Evolutionary conservation across 495 filamentous ascomycete genomes (phyloP), one percentile per base, ranked within the genome.

Genomic region (Talaromyces trachyspermus): DNA sequence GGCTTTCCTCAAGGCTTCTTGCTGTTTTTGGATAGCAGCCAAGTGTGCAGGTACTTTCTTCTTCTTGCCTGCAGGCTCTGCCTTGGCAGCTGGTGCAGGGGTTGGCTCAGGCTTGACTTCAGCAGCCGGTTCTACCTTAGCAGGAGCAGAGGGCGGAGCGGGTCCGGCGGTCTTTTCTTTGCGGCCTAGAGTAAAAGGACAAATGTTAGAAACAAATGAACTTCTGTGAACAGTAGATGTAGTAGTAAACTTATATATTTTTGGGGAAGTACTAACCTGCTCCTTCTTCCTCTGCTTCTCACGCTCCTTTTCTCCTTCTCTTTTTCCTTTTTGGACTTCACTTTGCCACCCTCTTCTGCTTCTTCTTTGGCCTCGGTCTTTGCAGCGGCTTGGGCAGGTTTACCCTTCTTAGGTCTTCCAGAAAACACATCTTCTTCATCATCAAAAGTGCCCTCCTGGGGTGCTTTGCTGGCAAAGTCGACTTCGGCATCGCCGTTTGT

Each of bases 291-390:
- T 76, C 70, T 88, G 84, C 81, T 95, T 90, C 69, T 95, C 87
- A 45, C 85, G 80, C 71, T 95, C 90, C 63, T 86, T 91, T 86
- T 92, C 65, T 90, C 88, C 71, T 84, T 89, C 67, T 96, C 89
- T 73, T 96, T 96, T 59, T 90, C 86, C 66, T 95, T 95, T 78
- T 97, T 96, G 11, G 83, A 89, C 69, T 95, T 81, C 51, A 95
- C 71, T 43, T 78, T 76, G 24, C 72, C 86, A 11, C 59, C 68
- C 24, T 79, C 82, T 0, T 79, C 81, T 2, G 70, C 75, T 24
- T 75, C 77, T 0, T 66, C 74, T 18, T 75, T 67, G n/a, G 71
- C 49, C 29, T 54, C 54, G 4, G 58, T 56, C 7, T 54, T 49
- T 42, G 38, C 43, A 14, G 32, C 51, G 30, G 50, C 48, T 26